Percentiles rank a stretch among this genome's conserved stretches.
phyloP scores from a whole-genome alignment of 1,284 basidiomycete species.

The Cyathus pygmaeus region DNA sequence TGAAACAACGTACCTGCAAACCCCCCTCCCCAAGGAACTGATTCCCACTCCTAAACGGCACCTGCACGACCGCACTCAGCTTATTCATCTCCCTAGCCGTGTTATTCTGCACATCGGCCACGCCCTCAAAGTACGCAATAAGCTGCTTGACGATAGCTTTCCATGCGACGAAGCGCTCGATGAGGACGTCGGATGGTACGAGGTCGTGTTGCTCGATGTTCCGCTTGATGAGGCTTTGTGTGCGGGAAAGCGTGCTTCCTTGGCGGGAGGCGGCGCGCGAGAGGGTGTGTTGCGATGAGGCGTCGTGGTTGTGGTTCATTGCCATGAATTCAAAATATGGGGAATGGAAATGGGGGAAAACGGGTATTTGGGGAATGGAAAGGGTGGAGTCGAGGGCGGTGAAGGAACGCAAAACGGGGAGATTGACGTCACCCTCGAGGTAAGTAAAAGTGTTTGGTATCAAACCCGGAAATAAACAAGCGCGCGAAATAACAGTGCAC shows the following conservation, averaged over 20 bases:
- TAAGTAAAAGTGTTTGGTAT: no score
- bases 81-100: constrained; percentile 95
- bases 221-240: constrained; percentile 90
- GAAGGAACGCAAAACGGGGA: neutral
- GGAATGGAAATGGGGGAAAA: no score
- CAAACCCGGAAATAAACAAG: no score
- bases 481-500: neutral
- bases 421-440: no score
- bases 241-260: constrained; percentile 77
- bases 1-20: constrained; percentile 74
- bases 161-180: constrained; percentile 94
- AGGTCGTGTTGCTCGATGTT: constrained; percentile 91
- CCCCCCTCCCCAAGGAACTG: constrained; percentile 96
- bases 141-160: constrained; percentile 97
- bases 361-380: neutral
- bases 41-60: constrained; percentile 95
- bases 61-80: constrained; percentile 97
- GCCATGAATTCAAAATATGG: no score
- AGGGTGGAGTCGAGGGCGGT: neutral
- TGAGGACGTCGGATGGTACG: constrained; percentile 94
- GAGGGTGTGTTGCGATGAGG: constrained; percentile 73
- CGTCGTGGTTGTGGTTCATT: constrained; percentile 33
- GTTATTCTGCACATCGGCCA: constrained; percentile 96
- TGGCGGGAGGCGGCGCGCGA: constrained; percentile 71
- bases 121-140: constrained; percentile 88